These are phyloP conservation scores for Logfia minima DNA, from an alignment of 129 eudicot genomes.

Conservation along the genomic window DNA sequence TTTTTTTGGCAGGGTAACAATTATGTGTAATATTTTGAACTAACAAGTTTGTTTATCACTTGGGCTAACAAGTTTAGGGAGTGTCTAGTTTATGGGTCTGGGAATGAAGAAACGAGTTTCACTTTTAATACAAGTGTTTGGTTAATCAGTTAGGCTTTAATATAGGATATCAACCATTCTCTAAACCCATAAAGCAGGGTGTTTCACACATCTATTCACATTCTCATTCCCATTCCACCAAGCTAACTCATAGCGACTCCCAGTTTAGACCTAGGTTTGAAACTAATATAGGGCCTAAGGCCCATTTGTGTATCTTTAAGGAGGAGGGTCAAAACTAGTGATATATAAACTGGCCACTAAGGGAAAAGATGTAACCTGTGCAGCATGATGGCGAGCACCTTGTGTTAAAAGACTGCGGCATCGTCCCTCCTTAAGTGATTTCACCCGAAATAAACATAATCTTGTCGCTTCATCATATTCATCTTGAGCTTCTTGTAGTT, in stretches of 20 bases:
- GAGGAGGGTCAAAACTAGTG: background rate
- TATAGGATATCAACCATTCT: background rate
- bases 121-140: background rate
- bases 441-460: conserved; percentile 72
- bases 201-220: background rate
- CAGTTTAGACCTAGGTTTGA: background rate
- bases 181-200: background rate
- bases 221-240: background rate
- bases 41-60: background rate
- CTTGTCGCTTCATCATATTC: conserved; percentile 88
- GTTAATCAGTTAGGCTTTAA: background rate
- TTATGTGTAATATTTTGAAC: background rate
- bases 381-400: conserved; percentile 95
- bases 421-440: conserved; percentile 93
- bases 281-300: background rate
- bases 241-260: background rate
- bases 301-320: conserved; percentile 10
- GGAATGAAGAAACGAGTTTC: background rate
- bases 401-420: conserved; percentile 85
- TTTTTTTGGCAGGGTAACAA: background rate
- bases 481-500: conserved; percentile 66
- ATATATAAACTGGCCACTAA: conserved; percentile 14
- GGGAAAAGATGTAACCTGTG: conserved; percentile 60
- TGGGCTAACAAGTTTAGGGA: background rate
- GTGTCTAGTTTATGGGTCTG: background rate